phyloP scores from a whole-genome alignment of 495 filamentous ascomycete genomes.

The Podospora conica region DNA sequence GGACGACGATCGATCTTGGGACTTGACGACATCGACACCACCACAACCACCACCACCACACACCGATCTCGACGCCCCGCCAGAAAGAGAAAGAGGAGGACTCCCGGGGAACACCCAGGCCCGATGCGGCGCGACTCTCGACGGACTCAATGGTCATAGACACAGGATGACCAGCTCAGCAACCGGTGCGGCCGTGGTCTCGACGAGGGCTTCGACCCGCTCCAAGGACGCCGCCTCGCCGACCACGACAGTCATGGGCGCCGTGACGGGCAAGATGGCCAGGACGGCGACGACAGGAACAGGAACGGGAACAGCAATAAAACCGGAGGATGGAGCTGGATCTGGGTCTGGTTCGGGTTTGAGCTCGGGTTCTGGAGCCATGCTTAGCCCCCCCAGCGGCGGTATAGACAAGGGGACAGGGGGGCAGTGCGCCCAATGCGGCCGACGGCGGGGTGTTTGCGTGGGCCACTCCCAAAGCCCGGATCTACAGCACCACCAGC shows the following conservation, averaged over 20 bases:
- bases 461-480: not conserved
- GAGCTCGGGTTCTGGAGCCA: not conserved
- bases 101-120: not conserved
- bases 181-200: slow-evolving; percentile 20
- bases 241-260: slow-evolving; percentile 6
- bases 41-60: not conserved
- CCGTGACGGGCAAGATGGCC: slow-evolving; percentile 15
- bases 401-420: slow-evolving; percentile 23
- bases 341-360: not conserved
- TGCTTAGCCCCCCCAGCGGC: not conserved
- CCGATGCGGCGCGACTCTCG: slow-evolving; percentile 3
- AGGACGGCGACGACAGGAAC: slow-evolving; percentile 1
- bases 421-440: slow-evolving; percentile 30
- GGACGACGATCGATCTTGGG: not conserved
- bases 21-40: not conserved
- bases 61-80: not conserved
- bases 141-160: slow-evolving; percentile 23
- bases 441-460: slow-evolving; percentile 19
- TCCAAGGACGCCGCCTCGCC: not conserved
- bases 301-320: slow-evolving; percentile 7
- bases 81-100: not conserved
- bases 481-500: not conserved
- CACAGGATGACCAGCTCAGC: slow-evolving; percentile 24
- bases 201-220: slow-evolving; percentile 17
- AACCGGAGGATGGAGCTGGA: not conserved